These are phyloP conservation scores for Heterobasidion parviporum DNA, from an alignment of 1,284 basidiomycete genomes.

Conservation along the genomic window DNA sequence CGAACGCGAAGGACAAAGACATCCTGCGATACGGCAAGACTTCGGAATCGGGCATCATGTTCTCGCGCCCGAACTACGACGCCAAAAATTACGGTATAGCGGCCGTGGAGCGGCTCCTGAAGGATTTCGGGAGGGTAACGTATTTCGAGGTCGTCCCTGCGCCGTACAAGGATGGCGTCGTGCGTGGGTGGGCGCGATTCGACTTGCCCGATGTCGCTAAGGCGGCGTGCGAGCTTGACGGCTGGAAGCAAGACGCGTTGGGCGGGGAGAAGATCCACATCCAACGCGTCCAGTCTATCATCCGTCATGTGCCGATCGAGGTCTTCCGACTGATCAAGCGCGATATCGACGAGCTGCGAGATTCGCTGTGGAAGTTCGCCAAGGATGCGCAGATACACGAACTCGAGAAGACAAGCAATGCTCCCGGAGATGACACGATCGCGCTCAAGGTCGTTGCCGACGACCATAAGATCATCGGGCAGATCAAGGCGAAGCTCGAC, in stretches of 20 bases:
- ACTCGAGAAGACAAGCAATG: conserved; percentile 2
- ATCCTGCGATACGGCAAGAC: conserved; percentile 34
- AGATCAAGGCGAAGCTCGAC: conserved; percentile 51
- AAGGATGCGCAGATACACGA: conserved; percentile 17
- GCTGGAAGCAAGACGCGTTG: conserved; percentile 31
- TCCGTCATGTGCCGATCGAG: conserved; percentile 28
- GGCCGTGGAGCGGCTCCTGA: conserved; percentile 31
- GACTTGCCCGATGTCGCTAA: conserved; percentile 38
- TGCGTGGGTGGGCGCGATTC: conserved; percentile 48
- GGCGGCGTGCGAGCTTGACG: conserved; percentile 38
- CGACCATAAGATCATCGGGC: conserved; percentile 35
- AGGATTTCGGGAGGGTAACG: conserved; percentile 29
- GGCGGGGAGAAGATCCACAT: conserved; percentile 37
- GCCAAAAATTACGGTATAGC: conserved; percentile 28
- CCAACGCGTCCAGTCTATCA: conserved; percentile 39
- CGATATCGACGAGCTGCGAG: conserved; percentile 17
- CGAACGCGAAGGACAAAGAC: conserved; percentile 29
- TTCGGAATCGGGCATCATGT: conserved; percentile 33
- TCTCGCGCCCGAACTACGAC: conserved; percentile 41
- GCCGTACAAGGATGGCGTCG: conserved; percentile 39
- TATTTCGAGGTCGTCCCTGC: conserved; percentile 38
- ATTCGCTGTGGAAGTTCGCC: conserved; percentile 10
- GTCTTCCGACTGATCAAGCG: conserved; percentile 23
- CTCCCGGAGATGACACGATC: conserved; percentile 13
- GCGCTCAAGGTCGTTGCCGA: conserved; percentile 37